Percentiles rank a stretch among this genome's conserved stretches.
Evolutionary conservation across 495 filamentous ascomycete species (phyloP).

Genomic region (Platismatia glauca): DNA sequence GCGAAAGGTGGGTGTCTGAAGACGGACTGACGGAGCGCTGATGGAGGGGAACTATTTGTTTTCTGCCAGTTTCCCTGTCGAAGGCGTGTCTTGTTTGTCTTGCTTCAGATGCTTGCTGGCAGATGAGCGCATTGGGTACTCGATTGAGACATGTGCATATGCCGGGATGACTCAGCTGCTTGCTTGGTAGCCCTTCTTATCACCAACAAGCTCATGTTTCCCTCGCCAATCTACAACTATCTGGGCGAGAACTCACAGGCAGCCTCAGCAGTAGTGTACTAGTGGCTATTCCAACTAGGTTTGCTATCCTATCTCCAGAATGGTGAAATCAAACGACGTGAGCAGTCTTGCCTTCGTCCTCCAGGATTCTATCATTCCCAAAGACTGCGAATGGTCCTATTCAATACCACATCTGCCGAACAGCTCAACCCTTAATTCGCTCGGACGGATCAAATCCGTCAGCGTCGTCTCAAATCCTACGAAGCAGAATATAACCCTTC

Average conservation of each 20-base stretch:
- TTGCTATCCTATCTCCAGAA: background rate
- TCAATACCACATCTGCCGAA: conserved; percentile 4
- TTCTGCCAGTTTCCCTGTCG: background rate
- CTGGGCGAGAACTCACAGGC: background rate
- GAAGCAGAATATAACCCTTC: conserved; percentile 8
- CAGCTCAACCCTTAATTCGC: background rate
- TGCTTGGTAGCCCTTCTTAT: no score
- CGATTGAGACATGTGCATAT: background rate
- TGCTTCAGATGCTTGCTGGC: background rate
- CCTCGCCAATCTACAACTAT: no score
- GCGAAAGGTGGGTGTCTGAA: background rate
- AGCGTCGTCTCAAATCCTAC: conserved; percentile 7
- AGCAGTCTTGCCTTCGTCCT: conserved; percentile 4
- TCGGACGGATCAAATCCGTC: conserved; percentile 15
- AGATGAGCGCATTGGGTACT: background rate
- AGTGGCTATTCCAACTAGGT: background rate
- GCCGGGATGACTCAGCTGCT: background rate
- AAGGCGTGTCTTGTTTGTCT: background rate
- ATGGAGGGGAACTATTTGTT: no score
- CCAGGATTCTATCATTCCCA: conserved; percentile 7
- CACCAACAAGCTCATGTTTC: no score
- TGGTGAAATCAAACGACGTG: background rate
- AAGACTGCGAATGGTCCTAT: conserved; percentile 14
- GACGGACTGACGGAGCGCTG: no score
- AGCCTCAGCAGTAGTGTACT: background rate